These are phyloP conservation scores for Exophiala aquamarina DNA, from an alignment of 2,329 filamentous ascomycete genomes.

Conservation along the genomic window DNA sequence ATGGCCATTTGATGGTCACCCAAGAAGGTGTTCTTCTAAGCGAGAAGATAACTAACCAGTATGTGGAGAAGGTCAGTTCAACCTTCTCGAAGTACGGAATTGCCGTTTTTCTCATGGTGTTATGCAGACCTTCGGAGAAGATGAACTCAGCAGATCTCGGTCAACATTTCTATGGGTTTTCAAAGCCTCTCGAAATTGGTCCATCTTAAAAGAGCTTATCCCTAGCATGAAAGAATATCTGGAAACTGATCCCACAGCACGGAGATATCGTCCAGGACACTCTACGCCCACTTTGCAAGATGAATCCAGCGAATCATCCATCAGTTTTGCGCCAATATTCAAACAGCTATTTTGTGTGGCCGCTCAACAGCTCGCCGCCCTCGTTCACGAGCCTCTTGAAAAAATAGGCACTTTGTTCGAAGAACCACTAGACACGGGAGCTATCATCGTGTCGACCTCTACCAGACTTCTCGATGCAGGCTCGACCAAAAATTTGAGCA, in stretches of 20 bases:
- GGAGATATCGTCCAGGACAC: conserved; percentile 19
- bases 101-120: too few relatives aligned
- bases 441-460: conserved; percentile 8
- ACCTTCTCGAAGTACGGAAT: too few relatives aligned
- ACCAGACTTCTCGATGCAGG: not conserved
- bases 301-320: conserved; percentile 36
- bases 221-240: conserved; percentile 72
- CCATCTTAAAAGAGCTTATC: conserved; percentile 65
- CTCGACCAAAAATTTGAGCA: too few relatives aligned
- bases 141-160: conserved; percentile 74
- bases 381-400: conserved; percentile 62
- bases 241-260: conserved; percentile 45
- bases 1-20: conserved; percentile 47
- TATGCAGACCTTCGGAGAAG: conserved; percentile 59
- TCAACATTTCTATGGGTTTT: conserved; percentile 87
- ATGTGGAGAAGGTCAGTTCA: conserved; percentile 60
- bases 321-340: conserved; percentile 74
- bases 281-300: conserved; percentile 26
- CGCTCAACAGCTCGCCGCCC: conserved; percentile 69
- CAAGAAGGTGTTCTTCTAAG: conserved; percentile 44
- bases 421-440: conserved; percentile 69
- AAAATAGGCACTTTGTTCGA: conserved; percentile 72
- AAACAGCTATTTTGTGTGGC: conserved; percentile 81
- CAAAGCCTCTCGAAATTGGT: conserved; percentile 76
- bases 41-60: conserved; percentile 75